Evolutionary conservation across 108 stramenopile species (phyloP), one percentile per base, ranked within the genome.

Genomic region (Fistulifera solaris): DNA sequence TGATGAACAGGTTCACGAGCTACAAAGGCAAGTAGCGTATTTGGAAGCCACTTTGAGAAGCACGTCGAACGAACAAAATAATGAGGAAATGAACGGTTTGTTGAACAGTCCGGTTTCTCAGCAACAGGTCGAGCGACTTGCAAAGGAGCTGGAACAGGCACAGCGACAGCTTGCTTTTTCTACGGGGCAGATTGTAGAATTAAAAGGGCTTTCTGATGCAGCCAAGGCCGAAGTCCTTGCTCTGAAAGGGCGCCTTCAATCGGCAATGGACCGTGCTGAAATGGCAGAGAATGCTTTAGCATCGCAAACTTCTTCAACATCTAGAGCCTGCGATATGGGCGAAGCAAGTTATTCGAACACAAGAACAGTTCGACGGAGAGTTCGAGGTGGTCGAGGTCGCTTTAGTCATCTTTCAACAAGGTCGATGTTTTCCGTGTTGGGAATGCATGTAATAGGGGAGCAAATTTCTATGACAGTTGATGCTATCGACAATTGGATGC

Each of bases 341-440:
- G 23, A 38, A 3, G 31, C 31, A 35, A 8, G 3, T 8, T 35
- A 35, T 35, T 35, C 31, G 8, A 35, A 35, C 8, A 35, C 31
- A 35, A 35, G 31, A 35, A 35, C 31, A 35, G 3, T 8, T 35
- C 31, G 8, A 21, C 45, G 70, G 19, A 44, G 76, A 15, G 51
- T 75, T 41, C 67, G 71, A 47, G 65, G 71, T 15, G 70, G 68
- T 27, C 15, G 55, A n/a, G 25, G 51, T 58, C 18, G 57, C 26
- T 24, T 16, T n/a, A 24, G 65, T 25, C 50, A 68, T 28, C 42
- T 63, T 56, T 25, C 70, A 11, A 69, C 75, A 18, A 63, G 77
- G 46, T 76, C 89, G 3, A 85, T 89, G 27, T 77, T 82, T 49
- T 68, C 82, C 2, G 71, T 84, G 6, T 59, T 86, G 48, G 67